Evolutionary conservation across 169 alveolate species (phyloP).

Genomic region (Cryptosporidium tyzzeri): DNA sequence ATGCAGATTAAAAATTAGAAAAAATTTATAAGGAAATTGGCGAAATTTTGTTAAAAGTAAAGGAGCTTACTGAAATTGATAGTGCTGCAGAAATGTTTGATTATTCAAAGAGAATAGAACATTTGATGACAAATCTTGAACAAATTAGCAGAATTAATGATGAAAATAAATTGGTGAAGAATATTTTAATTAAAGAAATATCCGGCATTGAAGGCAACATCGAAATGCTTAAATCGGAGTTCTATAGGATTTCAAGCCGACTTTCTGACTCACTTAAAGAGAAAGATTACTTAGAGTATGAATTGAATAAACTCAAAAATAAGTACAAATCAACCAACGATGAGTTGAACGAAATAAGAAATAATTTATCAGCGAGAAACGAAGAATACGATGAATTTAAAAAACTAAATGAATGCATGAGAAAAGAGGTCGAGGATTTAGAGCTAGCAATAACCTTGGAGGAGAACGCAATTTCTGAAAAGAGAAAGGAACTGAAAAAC

Average conservation of each 20-base stretch:
- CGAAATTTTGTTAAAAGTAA: constrained; percentile 21
- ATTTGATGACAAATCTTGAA: constrained; percentile 21
- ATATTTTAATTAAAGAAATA: constrained; percentile 37
- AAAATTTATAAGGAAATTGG: constrained; percentile 25
- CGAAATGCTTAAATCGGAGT: constrained; percentile 34
- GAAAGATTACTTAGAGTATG: constrained; percentile 8
- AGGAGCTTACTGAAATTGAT: constrained; percentile 31
- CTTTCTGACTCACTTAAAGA: neutral
- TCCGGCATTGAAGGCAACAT: constrained; percentile 23
- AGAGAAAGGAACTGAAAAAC: neutral
- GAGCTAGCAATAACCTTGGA: constrained; percentile 53
- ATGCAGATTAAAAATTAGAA: neutral
- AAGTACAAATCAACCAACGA: neutral
- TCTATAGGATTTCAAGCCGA: neutral
- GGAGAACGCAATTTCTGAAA: constrained; percentile 19
- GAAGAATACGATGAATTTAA: constrained; percentile 14
- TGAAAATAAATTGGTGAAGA: constrained; percentile 13
- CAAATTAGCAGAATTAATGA: neutral
- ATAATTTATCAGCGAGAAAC: neutral
- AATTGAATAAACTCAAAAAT: constrained; percentile 8
- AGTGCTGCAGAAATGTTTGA: constrained; percentile 40
- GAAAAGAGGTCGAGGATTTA: constrained; percentile 38
- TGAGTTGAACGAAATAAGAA: constrained; percentile 10
- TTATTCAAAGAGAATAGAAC: constrained; percentile 30
- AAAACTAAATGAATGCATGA: constrained; percentile 1